phyloP scores from a whole-genome alignment of 495 filamentous ascomycete species.

The Daldinia grandis region DNA sequence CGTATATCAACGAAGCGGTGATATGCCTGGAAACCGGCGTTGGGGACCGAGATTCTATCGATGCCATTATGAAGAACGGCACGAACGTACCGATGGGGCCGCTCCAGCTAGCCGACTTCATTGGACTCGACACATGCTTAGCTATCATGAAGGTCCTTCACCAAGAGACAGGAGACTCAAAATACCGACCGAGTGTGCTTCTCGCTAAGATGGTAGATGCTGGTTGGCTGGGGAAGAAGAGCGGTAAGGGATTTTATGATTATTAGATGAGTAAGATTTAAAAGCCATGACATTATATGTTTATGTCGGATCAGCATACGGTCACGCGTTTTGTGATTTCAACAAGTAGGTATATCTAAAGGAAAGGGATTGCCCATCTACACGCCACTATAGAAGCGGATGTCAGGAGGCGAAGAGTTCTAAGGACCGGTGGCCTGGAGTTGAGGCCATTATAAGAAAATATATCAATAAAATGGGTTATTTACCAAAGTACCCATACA shows the following conservation, averaged over 20 bases:
- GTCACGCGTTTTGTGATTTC: background rate
- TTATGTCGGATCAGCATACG: background rate
- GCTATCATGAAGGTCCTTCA: slow-evolving; percentile 97
- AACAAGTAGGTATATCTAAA: background rate
- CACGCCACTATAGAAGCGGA: too few relatives aligned
- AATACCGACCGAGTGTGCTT: slow-evolving; percentile 88
- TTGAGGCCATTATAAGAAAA: background rate
- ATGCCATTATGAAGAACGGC: slow-evolving; percentile 98
- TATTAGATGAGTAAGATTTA: slow-evolving; percentile 57
- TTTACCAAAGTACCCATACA: background rate
- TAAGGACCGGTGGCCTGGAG: background rate
- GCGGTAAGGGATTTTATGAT: slow-evolving; percentile 94
- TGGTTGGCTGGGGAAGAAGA: slow-evolving; percentile 98
- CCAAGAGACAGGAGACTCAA: slow-evolving; percentile 89
- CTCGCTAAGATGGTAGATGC: slow-evolving; percentile 96
- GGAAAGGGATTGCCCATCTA: too few relatives aligned
- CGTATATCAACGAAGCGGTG: slow-evolving; percentile 98
- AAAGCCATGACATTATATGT: background rate
- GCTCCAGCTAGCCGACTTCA: slow-evolving; percentile 93
- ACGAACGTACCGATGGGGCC: slow-evolving; percentile 99
- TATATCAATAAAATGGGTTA: background rate
- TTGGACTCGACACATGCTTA: slow-evolving; percentile 94
- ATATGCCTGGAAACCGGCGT: slow-evolving; percentile 96
- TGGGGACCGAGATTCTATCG: slow-evolving; percentile 86
- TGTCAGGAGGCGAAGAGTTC: too few relatives aligned